A percentile compares a stretch with the other conserved stretches of the same genome.
Evolutionary conservation across 1,139 yeast genomes (phyloP).

Genomic region (Sugiyamaella paludigena): DNA sequence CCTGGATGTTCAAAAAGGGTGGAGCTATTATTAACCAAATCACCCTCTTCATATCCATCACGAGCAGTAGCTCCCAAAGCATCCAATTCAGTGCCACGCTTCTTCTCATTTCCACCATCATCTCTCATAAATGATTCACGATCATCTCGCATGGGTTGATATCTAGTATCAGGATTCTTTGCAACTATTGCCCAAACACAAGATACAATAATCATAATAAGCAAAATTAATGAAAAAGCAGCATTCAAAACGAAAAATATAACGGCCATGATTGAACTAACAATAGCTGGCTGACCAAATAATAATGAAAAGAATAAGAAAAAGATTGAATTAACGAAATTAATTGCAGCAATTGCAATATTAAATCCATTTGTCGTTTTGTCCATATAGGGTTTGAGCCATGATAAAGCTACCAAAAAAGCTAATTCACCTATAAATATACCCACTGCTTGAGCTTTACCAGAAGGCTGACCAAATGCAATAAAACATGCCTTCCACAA

Average conservation of each 20-base stretch:
- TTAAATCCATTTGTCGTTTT: slow-evolving; percentile 90
- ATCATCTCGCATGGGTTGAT: slow-evolving; percentile 96
- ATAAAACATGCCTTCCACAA: slow-evolving; percentile 77
- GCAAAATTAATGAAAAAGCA: slow-evolving; percentile 74
- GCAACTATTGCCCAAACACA: slow-evolving; percentile 80
- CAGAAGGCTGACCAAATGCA: slow-evolving; percentile 77
- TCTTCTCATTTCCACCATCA: slow-evolving; percentile 40
- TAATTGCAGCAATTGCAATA: slow-evolving; percentile 77
- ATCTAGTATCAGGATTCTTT: slow-evolving; percentile 92
- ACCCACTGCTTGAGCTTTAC: slow-evolving; percentile 76
- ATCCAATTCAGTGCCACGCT: slow-evolving; percentile 62
- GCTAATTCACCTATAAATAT: slow-evolving; percentile 71
- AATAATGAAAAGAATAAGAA: slow-evolving; percentile 85
- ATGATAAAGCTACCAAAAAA: slow-evolving; percentile 62
- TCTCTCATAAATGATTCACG: slow-evolving; percentile 82
- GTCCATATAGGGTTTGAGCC: slow-evolving; percentile 88
- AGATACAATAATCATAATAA: slow-evolving; percentile 82
- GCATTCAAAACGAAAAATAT: slow-evolving; percentile 92
- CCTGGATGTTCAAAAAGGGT: neutral
- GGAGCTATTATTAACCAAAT: neutral
- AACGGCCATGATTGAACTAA: slow-evolving; percentile 87
- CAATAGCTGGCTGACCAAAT: slow-evolving; percentile 81
- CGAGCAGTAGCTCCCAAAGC: slow-evolving; percentile 89
- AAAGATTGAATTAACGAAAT: slow-evolving; percentile 77
- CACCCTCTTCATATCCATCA: slow-evolving; percentile 39